Evolutionary conservation across 257 asterid genomes (phyloP).

Genomic region (Solanum dulcamara): DNA sequence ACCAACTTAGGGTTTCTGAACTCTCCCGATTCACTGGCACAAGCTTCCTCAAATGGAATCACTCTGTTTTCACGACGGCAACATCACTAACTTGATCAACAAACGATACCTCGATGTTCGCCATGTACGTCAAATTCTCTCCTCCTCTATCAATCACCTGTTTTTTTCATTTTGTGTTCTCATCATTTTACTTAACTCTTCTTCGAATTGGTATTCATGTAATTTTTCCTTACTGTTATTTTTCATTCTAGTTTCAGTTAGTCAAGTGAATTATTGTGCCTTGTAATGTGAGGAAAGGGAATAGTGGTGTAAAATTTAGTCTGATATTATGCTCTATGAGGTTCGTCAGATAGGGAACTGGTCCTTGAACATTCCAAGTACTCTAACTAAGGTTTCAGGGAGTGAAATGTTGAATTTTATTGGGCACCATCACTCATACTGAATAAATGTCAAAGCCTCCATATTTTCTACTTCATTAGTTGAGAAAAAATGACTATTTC

Average conservation of each 20-base stretch:
- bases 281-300: no score
- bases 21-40: not conserved
- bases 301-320: not conserved
- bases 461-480: not conserved
- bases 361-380: not conserved
- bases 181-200: not conserved
- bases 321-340: not conserved
- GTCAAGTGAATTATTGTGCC: not conserved
- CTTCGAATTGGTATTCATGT: not conserved
- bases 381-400: not conserved
- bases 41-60: slow-evolving; percentile 24
- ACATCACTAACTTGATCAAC: slow-evolving; percentile 64
- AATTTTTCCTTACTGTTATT: not conserved
- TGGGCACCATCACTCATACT: not conserved
- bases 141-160: not conserved
- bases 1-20: not conserved
- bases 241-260: not conserved
- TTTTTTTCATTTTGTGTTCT: not conserved
- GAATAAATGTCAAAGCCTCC: not conserved
- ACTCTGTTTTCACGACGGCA: slow-evolving; percentile 68
- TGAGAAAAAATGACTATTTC: not conserved
- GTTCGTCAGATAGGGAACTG: not conserved
- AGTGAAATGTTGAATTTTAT: not conserved
- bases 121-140: slow-evolving; percentile 9
- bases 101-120: slow-evolving; percentile 32